phyloP scores from a whole-genome alignment of 805 yeast genomes.

The Candida ovalis region DNA sequence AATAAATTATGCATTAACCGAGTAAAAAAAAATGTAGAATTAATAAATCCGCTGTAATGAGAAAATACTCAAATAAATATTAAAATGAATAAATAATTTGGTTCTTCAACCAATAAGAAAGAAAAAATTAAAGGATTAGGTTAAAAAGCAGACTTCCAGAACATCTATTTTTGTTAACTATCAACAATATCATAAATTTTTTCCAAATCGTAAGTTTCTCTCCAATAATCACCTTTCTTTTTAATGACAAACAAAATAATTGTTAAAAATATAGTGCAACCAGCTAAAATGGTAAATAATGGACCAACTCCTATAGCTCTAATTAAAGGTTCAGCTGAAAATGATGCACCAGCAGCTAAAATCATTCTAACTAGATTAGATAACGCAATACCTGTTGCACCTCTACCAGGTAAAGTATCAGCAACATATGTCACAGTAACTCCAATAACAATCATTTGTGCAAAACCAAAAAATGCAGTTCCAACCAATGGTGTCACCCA shows the following conservation, averaged over 20 bases:
- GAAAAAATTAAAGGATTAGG: background rate
- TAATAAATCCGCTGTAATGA: no score
- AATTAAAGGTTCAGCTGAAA: constrained; percentile 66
- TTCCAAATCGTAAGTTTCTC: constrained; percentile 59
- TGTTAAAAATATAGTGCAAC: constrained; percentile 45
- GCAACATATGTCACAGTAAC: constrained; percentile 77
- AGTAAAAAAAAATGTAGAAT: no score
- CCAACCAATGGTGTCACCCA: constrained; percentile 85
- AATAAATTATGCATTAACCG: no score
- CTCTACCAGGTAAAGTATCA: constrained; percentile 81
- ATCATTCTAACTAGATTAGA: constrained; percentile 72
- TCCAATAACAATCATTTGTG: constrained; percentile 81
- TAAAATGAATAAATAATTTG: background rate
- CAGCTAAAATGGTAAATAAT: constrained; percentile 62
- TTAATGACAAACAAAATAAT: constrained; percentile 44
- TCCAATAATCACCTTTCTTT: constrained; percentile 53
- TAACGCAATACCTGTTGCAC: constrained; percentile 85
- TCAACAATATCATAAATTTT: constrained; percentile 50
- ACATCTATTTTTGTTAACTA: constrained; percentile 2
- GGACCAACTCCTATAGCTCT: constrained; percentile 69
- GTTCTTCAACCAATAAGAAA: background rate
- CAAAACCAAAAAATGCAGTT: constrained; percentile 76
- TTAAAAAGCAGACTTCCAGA: background rate
- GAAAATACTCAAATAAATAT: no score
- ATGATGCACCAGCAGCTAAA: constrained; percentile 73